These are phyloP conservation scores for Xylaria sp. DNA, from an alignment of 2,329 filamentous ascomycete species.

Conservation along the genomic window DNA sequence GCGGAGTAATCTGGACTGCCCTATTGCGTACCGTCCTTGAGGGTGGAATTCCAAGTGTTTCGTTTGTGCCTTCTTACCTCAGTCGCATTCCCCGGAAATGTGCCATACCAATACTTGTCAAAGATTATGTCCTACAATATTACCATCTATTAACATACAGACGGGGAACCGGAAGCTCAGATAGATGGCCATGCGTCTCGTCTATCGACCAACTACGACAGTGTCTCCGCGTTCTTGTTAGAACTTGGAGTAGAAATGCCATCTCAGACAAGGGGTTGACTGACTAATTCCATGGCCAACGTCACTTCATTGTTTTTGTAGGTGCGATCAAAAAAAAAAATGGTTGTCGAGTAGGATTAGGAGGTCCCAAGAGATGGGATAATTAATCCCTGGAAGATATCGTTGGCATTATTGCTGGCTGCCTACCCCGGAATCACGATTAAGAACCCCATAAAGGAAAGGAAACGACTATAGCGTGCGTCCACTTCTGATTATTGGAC, in stretches of 20 bases:
- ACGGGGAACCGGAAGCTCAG: not conserved
- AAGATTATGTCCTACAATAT: constrained; percentile 6
- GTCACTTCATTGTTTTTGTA: constrained; percentile 6
- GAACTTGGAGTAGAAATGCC: not conserved
- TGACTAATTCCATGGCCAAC: constrained; percentile 6
- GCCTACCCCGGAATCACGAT: constrained; percentile 17
- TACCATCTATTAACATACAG: constrained; percentile 7
- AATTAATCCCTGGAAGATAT: constrained; percentile 16
- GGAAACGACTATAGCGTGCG: constrained; percentile 7
- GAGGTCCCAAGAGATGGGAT: constrained; percentile 11
- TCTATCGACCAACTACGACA: not conserved
- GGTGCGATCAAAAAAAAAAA: constrained; percentile 8
- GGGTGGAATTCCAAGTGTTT: constrained; percentile 10
- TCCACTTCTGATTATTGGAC: not conserved
- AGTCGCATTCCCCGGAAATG: constrained; percentile 1
- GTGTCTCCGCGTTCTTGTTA: not conserved
- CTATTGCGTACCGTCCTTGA: not conserved
- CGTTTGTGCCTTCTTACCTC: not conserved
- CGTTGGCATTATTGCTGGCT: not conserved
- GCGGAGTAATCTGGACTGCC: constrained; percentile 19
- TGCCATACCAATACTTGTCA: not conserved
- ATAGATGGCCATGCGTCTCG: constrained; percentile 5
- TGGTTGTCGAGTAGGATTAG: constrained; percentile 3
- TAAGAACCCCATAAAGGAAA: constrained; percentile 11
- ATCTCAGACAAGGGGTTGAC: not conserved